phyloP scores from a whole-genome alignment of 257 asterid genomes.

The Solanum pimpinellifolium region DNA sequence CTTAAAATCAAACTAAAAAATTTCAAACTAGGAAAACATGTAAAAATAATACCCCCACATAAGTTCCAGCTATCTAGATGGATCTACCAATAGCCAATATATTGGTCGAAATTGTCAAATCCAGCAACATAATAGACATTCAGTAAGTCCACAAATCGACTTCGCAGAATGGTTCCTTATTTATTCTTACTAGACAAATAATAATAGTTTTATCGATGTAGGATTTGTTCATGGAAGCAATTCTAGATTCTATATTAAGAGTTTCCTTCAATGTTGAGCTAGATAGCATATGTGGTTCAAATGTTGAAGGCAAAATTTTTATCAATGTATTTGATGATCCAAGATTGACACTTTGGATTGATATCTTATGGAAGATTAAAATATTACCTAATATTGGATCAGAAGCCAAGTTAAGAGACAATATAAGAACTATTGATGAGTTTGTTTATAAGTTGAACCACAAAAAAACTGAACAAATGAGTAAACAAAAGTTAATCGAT shows the following conservation, averaged over 20 bases:
- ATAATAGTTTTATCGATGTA: constrained; percentile 1
- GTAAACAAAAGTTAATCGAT: constrained; percentile 8
- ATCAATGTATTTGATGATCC: constrained; percentile 43
- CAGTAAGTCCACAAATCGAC: background rate
- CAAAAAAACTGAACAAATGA: constrained; percentile 29
- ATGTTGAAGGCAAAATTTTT: constrained; percentile 31
- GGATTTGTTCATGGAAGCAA: constrained; percentile 47
- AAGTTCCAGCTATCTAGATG: too few species aligned
- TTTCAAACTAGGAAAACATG: too few species aligned
- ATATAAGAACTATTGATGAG: constrained; percentile 25
- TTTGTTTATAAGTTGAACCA: constrained; percentile 42
- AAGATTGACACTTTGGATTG: constrained; percentile 31
- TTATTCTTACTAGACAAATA: background rate
- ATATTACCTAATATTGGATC: constrained; percentile 28
- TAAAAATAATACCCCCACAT: too few species aligned
- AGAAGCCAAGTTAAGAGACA: constrained; percentile 36
- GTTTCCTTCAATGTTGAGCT: constrained; percentile 42
- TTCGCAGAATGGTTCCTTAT: background rate
- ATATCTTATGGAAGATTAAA: constrained; percentile 38
- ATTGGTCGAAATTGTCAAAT: constrained; percentile 9
- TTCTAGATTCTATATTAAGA: constrained; percentile 39
- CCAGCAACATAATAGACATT: constrained; percentile 9
- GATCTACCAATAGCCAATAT: background rate
- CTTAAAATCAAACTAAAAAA: too few species aligned
- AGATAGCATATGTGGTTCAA: constrained; percentile 46